Conservation (phyloP, 2,329 filamentous ascomycete genomes). For the Gnomoniopsis smithogilvyi region DNA sequence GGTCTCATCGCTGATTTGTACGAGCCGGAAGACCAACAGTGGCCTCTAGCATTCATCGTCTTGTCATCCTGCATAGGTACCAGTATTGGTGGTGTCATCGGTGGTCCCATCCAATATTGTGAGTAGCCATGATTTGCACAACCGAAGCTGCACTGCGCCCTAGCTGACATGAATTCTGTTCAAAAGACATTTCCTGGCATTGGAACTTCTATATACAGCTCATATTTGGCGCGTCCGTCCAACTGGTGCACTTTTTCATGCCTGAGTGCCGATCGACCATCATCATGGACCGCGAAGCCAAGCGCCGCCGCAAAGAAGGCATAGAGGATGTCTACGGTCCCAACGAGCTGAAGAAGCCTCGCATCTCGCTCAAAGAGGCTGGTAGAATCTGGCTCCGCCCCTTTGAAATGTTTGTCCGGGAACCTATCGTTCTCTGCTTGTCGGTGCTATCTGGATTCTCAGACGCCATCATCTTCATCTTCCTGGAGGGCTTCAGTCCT, state of each 20-base stretch:
- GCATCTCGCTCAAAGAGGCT: slow-evolving; percentile 36
- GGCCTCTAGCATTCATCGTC: slow-evolving; percentile 58
- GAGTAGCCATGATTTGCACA: background rate
- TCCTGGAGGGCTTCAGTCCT: slow-evolving; percentile 66
- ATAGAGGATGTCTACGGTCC: slow-evolving; percentile 40
- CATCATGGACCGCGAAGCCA: slow-evolving; percentile 56
- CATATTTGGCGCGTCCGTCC: slow-evolving; percentile 51
- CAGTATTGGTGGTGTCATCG: slow-evolving; percentile 51
- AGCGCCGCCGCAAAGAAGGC: slow-evolving; percentile 45
- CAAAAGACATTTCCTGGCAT: slow-evolving; percentile 27
- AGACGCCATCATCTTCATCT: slow-evolving; percentile 75
- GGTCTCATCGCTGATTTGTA: slow-evolving; percentile 65
- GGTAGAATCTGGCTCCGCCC: slow-evolving; percentile 56
- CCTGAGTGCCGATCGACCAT: slow-evolving; percentile 58
- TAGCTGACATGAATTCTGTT: background rate
- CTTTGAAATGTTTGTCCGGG: slow-evolving; percentile 70
- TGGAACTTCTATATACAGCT: slow-evolving; percentile 65
- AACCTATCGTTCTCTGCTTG: slow-evolving; percentile 69
- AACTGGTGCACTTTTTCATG: slow-evolving; percentile 46
- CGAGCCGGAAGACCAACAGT: slow-evolving; percentile 53
- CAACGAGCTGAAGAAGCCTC: slow-evolving; percentile 36
- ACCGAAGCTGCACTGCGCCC: background rate
- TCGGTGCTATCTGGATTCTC: slow-evolving; percentile 71
- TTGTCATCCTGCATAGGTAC: slow-evolving; percentile 54
- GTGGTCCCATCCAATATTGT: slow-evolving; percentile 31